A percentile compares a stretch with the other conserved stretches of the same genome.
Evolutionary conservation across 805 yeast genomes (phyloP).

Genomic region (Zygosaccharomyces kombuchaensis): DNA sequence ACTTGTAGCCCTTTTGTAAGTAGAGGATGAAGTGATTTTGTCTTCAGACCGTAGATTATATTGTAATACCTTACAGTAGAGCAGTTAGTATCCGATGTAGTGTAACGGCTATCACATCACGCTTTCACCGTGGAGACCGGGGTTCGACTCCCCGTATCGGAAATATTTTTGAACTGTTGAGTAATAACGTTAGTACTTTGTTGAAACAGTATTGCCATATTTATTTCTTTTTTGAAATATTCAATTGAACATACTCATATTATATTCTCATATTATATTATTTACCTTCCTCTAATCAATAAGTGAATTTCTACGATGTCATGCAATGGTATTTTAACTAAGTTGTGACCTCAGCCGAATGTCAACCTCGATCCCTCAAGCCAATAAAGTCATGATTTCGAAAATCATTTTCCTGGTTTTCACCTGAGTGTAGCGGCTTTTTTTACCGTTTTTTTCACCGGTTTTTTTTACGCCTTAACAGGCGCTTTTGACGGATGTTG

Average conservation of each 20-base stretch:
- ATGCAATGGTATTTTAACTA: no score
- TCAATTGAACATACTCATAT: no score
- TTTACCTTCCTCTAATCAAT: no score
- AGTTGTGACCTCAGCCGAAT: no score
- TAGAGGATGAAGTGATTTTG: no score
- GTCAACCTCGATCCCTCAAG: no score
- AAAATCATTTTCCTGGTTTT: neutral
- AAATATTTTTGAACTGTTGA: conserved; percentile 18
- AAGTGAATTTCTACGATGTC: no score
- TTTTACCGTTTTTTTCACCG: neutral
- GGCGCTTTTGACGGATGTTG: neutral
- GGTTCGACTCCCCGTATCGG: conserved; percentile 38
- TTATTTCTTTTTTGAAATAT: no score
- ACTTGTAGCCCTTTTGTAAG: neutral
- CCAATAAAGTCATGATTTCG: neutral
- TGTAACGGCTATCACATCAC: conserved; percentile 37
- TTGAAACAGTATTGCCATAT: neutral
- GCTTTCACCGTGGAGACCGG: conserved; percentile 37
- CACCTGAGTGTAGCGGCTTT: neutral
- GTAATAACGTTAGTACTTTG: no score
- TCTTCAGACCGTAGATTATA: no score
- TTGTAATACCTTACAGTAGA: no score
- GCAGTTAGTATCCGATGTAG: conserved; percentile 30
- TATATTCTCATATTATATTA: no score
- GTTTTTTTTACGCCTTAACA: neutral